Evolutionary conservation across 1,284 basidiomycete species (phyloP).

Genomic region (Dichomitus squalens): DNA sequence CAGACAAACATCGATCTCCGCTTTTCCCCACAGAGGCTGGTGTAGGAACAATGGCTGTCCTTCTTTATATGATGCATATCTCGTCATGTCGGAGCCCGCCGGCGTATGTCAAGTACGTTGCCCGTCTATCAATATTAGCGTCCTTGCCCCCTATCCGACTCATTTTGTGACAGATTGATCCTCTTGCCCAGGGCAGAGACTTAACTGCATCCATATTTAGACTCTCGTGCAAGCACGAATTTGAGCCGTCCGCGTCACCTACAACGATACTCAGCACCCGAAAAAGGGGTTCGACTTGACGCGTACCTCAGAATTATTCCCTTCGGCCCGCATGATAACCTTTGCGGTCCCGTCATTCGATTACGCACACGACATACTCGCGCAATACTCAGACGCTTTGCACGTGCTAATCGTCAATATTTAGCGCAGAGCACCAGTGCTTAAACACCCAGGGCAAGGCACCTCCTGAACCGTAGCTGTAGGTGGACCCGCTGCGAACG

Average conservation of each 20-base stretch:
- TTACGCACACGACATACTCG: conserved; percentile 1
- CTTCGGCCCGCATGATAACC: conserved; percentile 15
- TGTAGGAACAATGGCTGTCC: background rate
- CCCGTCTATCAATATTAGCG: too few relatives aligned
- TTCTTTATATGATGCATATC: background rate
- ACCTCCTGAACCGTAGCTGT: background rate
- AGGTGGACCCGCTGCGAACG: background rate
- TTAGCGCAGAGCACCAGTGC: background rate
- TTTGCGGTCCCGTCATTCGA: conserved; percentile 3
- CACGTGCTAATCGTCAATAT: background rate
- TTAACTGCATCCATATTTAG: too few relatives aligned
- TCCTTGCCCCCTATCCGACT: too few relatives aligned
- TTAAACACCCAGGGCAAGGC: conserved; percentile 4
- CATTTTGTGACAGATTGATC: too few relatives aligned
- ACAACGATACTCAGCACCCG: background rate
- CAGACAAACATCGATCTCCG: background rate
- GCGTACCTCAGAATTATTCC: conserved; percentile 9
- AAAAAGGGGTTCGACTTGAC: background rate
- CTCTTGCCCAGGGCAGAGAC: too few relatives aligned
- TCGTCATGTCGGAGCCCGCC: too few relatives aligned
- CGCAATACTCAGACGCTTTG: background rate
- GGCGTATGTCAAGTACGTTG: too few relatives aligned
- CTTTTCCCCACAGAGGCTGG: background rate
- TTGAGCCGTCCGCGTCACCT: background rate
- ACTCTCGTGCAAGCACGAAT: background rate